phyloP scores from a whole-genome alignment of 2,329 filamentous ascomycete genomes.

The Phialocephala sp. region DNA sequence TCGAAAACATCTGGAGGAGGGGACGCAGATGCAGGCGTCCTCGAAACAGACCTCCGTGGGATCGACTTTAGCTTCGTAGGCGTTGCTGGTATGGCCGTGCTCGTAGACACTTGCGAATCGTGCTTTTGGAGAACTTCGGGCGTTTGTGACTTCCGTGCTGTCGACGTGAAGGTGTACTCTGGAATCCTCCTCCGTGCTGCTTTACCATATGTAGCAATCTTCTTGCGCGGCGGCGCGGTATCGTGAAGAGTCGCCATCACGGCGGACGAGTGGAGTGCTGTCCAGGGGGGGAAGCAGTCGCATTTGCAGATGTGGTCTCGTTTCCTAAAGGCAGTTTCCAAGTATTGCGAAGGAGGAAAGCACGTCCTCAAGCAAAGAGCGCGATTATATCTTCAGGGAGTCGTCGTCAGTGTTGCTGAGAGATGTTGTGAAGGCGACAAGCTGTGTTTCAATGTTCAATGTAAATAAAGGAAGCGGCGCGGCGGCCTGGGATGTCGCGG shows the following conservation, averaged over 20 bases:
- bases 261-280: conserved; percentile 5
- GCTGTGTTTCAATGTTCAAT: conserved; percentile 18
- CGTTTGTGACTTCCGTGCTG: conserved; percentile 30
- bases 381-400: not conserved
- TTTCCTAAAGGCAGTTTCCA: not conserved
- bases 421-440: not conserved
- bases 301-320: conserved; percentile 7
- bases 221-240: conserved; percentile 35
- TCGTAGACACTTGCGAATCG: conserved; percentile 12
- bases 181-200: conserved; percentile 39
- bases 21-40: conserved; percentile 17
- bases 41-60: conserved; percentile 18
- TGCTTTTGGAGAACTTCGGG: conserved; percentile 23
- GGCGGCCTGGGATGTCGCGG: conserved; percentile 13
- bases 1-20: conserved; percentile 17
- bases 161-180: conserved; percentile 35
- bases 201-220: conserved; percentile 44
- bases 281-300: conserved; percentile 2
- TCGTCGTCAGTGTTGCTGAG: not conserved
- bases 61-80: conserved; percentile 21
- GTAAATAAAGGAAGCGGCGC: conserved; percentile 25
- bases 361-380: not conserved
- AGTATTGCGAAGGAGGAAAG: not conserved
- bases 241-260: conserved; percentile 41
- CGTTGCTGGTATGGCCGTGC: conserved; percentile 15